Conservation (phyloP, 306 rosid genomes). For the Quillaja saponaria region DNA sequence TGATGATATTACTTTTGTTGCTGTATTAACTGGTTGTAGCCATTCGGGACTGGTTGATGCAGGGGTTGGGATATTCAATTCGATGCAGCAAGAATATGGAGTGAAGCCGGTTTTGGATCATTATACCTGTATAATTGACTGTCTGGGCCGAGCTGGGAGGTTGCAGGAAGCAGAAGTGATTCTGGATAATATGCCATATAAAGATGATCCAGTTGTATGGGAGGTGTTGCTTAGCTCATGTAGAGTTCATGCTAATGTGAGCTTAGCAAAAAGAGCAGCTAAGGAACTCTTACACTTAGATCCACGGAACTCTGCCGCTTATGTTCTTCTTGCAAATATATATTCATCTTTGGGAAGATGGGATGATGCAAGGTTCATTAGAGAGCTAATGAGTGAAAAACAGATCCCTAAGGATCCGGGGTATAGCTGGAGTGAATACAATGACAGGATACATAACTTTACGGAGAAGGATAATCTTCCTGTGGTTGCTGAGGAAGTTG, state of each 20-base stretch:
- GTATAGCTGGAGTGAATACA: constrained; percentile 64
- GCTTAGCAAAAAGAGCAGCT: constrained; percentile 66
- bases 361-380: constrained; percentile 68
- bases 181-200: constrained; percentile 59
- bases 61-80: constrained; percentile 64
- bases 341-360: constrained; percentile 82
- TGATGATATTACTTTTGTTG: constrained; percentile 61
- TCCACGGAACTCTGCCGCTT: constrained; percentile 58
- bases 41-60: constrained; percentile 74
- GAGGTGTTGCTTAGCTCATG: constrained; percentile 82
- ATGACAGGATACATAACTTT: constrained; percentile 29
- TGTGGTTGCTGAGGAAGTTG: constrained; percentile 13
- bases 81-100: constrained; percentile 55
- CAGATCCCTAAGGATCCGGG: constrained; percentile 64
- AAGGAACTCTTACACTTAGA: constrained; percentile 61
- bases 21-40: constrained; percentile 75
- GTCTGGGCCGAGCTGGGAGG: constrained; percentile 69
- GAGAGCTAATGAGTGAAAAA: constrained; percentile 64
- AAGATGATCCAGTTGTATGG: constrained; percentile 80
- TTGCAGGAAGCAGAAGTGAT: constrained; percentile 66
- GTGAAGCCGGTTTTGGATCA: constrained; percentile 60
- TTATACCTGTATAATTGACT: constrained; percentile 70
- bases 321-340: constrained; percentile 75
- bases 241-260: constrained; percentile 60
- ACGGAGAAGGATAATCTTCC: constrained; percentile 21